phyloP scores from a whole-genome alignment of 768 basidiomycete genomes.

The Rhizopogon roseolus region DNA sequence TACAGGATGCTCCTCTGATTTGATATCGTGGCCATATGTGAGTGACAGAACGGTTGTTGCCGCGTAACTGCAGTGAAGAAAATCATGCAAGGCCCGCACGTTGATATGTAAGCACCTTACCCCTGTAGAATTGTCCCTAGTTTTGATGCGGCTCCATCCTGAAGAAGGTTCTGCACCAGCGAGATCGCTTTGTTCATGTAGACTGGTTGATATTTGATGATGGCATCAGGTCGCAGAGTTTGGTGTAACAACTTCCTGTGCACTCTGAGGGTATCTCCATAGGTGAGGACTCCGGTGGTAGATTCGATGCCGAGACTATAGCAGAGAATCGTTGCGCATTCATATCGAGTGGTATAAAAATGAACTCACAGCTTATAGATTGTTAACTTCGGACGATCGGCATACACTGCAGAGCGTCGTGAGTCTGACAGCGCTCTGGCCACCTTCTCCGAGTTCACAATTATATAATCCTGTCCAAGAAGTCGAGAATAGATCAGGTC shows the following conservation, averaged over 20 bases:
- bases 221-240: constrained; percentile 4
- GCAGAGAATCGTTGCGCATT: neutral
- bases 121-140: neutral
- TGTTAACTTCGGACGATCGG: constrained; percentile 20
- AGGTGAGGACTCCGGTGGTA: constrained; percentile 6
- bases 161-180: neutral
- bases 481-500: too few species aligned
- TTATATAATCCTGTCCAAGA: constrained; percentile 25
- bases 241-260: constrained; percentile 12
- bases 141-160: neutral
- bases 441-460: constrained; percentile 38
- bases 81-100: neutral
- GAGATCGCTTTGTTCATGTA: constrained; percentile 1
- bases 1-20: constrained; percentile 2
- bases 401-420: constrained; percentile 35
- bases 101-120: neutral
- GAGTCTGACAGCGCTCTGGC: constrained; percentile 38
- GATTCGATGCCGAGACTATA: constrained; percentile 7
- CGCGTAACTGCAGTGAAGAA: neutral
- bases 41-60: neutral
- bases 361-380: neutral
- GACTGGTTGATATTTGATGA: constrained; percentile 2
- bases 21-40: constrained; percentile 2
- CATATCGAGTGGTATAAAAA: neutral
- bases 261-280: constrained; percentile 11